phyloP scores from a whole-genome alignment of 2,329 filamentous ascomycete genomes.

The Cercospora sp. region DNA sequence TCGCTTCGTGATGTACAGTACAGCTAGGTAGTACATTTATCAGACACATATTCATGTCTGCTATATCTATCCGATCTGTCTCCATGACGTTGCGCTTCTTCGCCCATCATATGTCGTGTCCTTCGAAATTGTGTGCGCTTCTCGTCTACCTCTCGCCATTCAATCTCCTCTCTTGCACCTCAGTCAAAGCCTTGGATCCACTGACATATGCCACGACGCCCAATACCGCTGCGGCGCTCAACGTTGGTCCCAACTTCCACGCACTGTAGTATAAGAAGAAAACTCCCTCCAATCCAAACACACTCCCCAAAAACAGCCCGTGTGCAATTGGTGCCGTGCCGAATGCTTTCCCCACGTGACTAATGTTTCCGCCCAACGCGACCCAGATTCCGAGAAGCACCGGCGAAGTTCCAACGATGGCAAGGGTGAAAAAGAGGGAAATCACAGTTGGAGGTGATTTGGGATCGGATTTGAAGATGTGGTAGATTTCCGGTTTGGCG shows the following conservation, averaged over 20 bases:
- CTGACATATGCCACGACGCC: conserved; percentile 76
- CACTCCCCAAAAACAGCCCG: conserved; percentile 78
- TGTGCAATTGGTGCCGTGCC: conserved; percentile 77
- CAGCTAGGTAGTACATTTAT: not conserved
- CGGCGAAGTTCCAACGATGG: conserved; percentile 72
- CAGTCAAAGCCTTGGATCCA: conserved; percentile 83
- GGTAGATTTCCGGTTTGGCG: conserved; percentile 80
- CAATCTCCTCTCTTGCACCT: conserved; percentile 85
- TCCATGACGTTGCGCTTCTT: not conserved
- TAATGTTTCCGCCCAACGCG: conserved; percentile 76
- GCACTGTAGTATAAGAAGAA: conserved; percentile 92
- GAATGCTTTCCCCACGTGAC: conserved; percentile 74
- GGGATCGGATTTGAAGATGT: conserved; percentile 81
- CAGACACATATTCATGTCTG: not conserved
- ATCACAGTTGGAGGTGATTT: conserved; percentile 78
- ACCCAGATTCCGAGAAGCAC: conserved; percentile 73
- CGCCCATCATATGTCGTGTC: not conserved
- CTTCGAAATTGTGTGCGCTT: not conserved
- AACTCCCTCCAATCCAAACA: conserved; percentile 82
- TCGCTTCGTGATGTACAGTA: not conserved
- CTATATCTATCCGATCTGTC: not conserved
- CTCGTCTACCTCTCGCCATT: conserved; percentile 61
- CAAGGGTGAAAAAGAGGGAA: conserved; percentile 72
- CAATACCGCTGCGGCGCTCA: conserved; percentile 71
- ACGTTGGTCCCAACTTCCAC: conserved; percentile 88